Base-by-base conservation (phyloP, 768 basidiomycete species). In the Calocera cornea region DNA sequence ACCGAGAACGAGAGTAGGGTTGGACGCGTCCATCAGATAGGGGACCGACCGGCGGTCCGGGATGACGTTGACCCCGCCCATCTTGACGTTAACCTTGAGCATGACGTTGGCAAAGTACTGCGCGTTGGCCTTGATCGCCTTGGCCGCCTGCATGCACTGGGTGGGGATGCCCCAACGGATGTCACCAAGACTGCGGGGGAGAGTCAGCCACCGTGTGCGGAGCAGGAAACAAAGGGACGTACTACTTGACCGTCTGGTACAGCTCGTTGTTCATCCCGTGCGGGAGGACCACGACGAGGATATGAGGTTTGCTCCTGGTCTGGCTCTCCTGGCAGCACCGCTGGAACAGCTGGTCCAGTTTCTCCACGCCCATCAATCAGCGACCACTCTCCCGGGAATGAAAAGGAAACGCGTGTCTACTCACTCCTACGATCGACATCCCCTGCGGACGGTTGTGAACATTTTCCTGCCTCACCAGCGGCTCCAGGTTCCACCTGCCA, bases 181-280 rank as follows among this genome's bases (percentile, higher is more conserved):
- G 71, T 91, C 89, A 5, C 90, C 89, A 65, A 89, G 89, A 72
- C 89, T 91, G 67, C 88, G 88, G n/a, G 11, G 14, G 5, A n/a
- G n/a, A n/a, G n/a, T n/a, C 2, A 16, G 27, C 11, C 5, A 29
- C 54, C 5, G 54, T 19, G 11, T 11, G 24, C 0, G 87, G 86
- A n/a, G 87, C 77, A 2, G 2, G 88, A 49, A 0, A 88, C 72
- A 65, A 33, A 65, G 34, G n/a, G 0, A 80, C 85, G 69, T 72
- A 92, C 89, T 90, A 86, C 77, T 92, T 92, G 29, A 91, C 83
- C n/a, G 85, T 83, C 1, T 82, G 85, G 71, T 92, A 92, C 11
- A 90, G 83, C 64, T 92, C 88, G 44, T 87, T 86, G 0, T 60
- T 60, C 54, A 85, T 87, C 1, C 83, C 83, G 69, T 91, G 87